Evolutionary conservation across 768 basidiomycete genomes (phyloP), one percentile per base, ranked within the genome.

Genomic region (Panaeolus papilionaceus): DNA sequence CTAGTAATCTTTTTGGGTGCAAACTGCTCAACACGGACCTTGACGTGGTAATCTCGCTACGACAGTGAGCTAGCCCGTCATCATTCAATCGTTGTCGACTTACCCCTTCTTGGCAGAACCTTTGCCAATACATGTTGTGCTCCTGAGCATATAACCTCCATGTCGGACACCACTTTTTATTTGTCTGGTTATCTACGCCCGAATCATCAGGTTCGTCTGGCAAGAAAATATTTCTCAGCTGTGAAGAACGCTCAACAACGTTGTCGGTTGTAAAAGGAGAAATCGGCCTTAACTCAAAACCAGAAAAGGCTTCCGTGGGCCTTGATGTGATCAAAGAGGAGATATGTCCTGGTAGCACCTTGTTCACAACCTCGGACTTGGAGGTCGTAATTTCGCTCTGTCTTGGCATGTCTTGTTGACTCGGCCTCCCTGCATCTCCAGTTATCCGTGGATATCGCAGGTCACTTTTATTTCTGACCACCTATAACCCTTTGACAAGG

Each of bases 361-460:
- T 45, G 44, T 49, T 49, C 20, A 49, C 47, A 49, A 49, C 20
- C 20, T 49, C 47, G 47, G 47, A 37, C 54, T 12, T 58, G 54
- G 12, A 58, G 33, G 54, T 58, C 54, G 54, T 58, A 58, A 58
- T 58, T 33, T 58, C 54, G 26, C 54, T 58, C 26, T 4, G 14
- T 58, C 54, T 58, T 58, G 54, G 54, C 54, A 12, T 28, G 63
- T 67, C 37, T 51, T 51, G 47, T 49, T 26, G 47, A 49, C 47
- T 49, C 47, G 16, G 8, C 20, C 4, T 28, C 40, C 9, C 61
- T 45, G 23, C 18, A 38, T 28, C 61, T 12, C 33, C 47, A 47
- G 42, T 66, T 66, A 45, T 49, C 54, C 54, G 54, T 58, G 54
- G 33, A 58, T 58, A 58, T 58, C 54, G 54, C 23, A 23, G 23